Evolutionary conservation across 2,329 filamentous ascomycete species (phyloP).

Genomic region (Hypoxylon sp.): DNA sequence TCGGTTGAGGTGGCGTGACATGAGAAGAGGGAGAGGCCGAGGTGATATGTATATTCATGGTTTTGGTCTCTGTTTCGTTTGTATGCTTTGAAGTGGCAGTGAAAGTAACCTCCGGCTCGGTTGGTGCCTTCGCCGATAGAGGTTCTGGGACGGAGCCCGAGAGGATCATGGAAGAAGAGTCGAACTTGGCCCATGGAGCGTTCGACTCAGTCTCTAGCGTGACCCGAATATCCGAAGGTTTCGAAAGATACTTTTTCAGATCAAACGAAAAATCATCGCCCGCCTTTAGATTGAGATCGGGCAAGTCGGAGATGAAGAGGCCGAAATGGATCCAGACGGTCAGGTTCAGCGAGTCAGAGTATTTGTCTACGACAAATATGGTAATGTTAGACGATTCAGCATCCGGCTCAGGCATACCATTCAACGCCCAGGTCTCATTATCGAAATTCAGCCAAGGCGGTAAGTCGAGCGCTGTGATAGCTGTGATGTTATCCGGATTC

Average conservation of each 20-base stretch:
- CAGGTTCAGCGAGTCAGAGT: slow-evolving; percentile 71
- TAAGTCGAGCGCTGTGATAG: slow-evolving; percentile 65
- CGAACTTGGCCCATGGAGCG: slow-evolving; percentile 54
- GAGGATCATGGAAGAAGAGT: slow-evolving; percentile 47
- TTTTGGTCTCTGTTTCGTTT: slow-evolving; percentile 46
- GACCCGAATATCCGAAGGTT: slow-evolving; percentile 48
- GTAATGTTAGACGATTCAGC: slow-evolving; percentile 74
- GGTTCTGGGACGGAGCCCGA: slow-evolving; percentile 50
- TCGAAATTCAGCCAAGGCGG: slow-evolving; percentile 82
- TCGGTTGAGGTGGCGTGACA: slow-evolving; percentile 34
- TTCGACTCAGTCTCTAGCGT: slow-evolving; percentile 46
- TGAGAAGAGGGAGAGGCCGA: slow-evolving; percentile 27
- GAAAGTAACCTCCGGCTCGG: slow-evolving; percentile 43
- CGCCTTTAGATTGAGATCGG: slow-evolving; percentile 50
- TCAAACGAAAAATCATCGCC: slow-evolving; percentile 53
- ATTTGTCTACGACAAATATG: slow-evolving; percentile 72
- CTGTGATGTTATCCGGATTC: slow-evolving; percentile 64
- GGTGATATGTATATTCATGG: slow-evolving; percentile 46
- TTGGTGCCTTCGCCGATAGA: slow-evolving; percentile 17
- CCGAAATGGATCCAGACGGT: slow-evolving; percentile 60
- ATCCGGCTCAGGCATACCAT: slow-evolving; percentile 74
- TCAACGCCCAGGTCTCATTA: slow-evolving; percentile 71
- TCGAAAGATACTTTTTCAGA: slow-evolving; percentile 51
- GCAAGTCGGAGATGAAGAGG: slow-evolving; percentile 52
- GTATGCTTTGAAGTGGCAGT: slow-evolving; percentile 47